phyloP scores from a whole-genome alignment of 2,329 filamentous ascomycete genomes.

The Clarireedia hainanense region DNA sequence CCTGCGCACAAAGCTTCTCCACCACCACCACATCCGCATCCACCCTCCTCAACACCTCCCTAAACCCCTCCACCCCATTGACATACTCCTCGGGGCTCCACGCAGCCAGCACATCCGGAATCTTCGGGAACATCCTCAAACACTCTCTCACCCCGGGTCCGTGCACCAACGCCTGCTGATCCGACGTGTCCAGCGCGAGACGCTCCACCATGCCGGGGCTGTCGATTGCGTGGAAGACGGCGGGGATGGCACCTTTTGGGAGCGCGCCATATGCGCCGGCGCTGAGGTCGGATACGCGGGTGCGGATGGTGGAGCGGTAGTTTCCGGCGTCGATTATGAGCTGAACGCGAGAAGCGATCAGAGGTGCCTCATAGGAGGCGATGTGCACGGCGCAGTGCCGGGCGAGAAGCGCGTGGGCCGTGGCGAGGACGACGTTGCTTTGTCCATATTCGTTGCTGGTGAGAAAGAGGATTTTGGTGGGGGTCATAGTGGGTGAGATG shows the following conservation, averaged over 20 bases:
- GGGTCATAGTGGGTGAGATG: too few species aligned
- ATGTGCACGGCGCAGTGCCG: conserved; percentile 36
- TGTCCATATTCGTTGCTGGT: conserved; percentile 40
- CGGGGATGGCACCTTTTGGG: conserved; percentile 11
- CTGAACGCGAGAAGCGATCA: conserved; percentile 32
- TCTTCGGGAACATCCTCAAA: not conserved
- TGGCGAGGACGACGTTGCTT: conserved; percentile 39
- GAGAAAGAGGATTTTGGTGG: conserved; percentile 32
- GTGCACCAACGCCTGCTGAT: conserved; percentile 6
- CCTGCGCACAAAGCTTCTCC: conserved; percentile 38
- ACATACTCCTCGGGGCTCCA: conserved; percentile 36
- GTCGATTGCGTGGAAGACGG: conserved; percentile 30
- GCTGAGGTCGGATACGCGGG: conserved; percentile 11
- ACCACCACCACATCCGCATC: conserved; percentile 35
- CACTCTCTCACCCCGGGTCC: not conserved
- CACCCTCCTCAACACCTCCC: conserved; percentile 32
- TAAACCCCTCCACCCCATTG: conserved; percentile 32
- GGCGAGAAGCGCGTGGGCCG: conserved; percentile 30
- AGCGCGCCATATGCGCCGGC: conserved; percentile 1
- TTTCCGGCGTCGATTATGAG: conserved; percentile 13
- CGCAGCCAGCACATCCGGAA: conserved; percentile 24
- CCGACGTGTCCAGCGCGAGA: conserved; percentile 21
- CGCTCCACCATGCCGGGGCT: conserved; percentile 30
- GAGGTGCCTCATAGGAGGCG: conserved; percentile 34
- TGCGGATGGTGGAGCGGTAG: conserved; percentile 24